Evolutionary conservation across 768 basidiomycete species (phyloP), one percentile per base, ranked within the genome.

Genomic region (Mycena haematopus): DNA sequence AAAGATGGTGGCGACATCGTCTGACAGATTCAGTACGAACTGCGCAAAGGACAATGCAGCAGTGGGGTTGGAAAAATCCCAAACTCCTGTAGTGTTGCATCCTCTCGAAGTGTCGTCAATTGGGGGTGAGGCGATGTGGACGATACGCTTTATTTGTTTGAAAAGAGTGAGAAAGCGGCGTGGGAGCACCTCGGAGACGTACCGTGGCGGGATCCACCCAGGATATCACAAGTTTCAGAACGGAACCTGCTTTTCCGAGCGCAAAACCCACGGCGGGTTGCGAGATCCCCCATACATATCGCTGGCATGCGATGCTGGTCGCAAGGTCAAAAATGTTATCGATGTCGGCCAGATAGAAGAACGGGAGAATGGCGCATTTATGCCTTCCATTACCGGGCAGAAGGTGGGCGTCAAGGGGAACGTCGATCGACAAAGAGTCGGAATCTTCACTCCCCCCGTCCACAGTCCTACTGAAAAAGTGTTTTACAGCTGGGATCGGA

Each of bases 181-280:
- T 62, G 13, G 21, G 24, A 6, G n/a, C 36, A 29, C 55, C n/a
- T 36, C 5, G 49, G 24, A 31, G 51, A 54, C 62, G 1, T 1
- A 63, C 56, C 52, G 62, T 58, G n/a, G 21, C 7, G 47, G 31
- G 38, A 51, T 61, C 60, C 21, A 55, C 35, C 60, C 53, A 61
- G 5, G 53, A 55, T 29, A 61, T 11, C 10, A 61, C 25, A 56
- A 61, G 53, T 3, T 29, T 44, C 0, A 38, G 38, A 21, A 44
- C 15, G 2, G 14, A 10, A 51, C n/a, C 24, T 7, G 22, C 52
- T 44, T 50, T 8, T 6, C 29, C 10, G 33, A 60, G 52, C 5
- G 3, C 33, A 47, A 60, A 53, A 22, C 58, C 58, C 0, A 55
- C 19, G 27, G 10, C 47, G 31, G 60, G 60, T 36, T 27, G 27